A percentile compares a stretch with the other conserved stretches of the same genome.
These are phyloP conservation scores for Magnolia changhungtana DNA, from an alignment of 164 flowering plant species.

Conservation along the genomic window DNA sequence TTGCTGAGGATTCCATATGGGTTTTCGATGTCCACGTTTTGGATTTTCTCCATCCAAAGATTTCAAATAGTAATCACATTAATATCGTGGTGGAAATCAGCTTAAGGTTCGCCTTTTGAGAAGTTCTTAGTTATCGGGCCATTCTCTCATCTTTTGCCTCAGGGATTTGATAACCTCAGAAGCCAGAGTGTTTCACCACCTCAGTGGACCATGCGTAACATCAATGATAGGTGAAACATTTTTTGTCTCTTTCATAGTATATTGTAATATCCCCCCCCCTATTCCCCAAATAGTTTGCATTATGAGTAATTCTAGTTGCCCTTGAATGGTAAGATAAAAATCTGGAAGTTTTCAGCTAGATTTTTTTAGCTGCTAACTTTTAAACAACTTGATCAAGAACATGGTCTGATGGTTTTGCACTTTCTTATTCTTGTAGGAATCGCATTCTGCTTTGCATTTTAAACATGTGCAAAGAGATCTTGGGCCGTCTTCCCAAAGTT, in stretches of 20 bases:
- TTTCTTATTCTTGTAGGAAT: conserved; percentile 50
- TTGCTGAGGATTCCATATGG: neutral
- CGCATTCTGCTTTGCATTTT: conserved; percentile 78
- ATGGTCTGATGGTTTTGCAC: neutral
- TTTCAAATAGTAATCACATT: no score
- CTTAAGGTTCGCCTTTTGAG: neutral
- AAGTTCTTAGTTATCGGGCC: neutral
- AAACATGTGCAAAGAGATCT: conserved; percentile 76
- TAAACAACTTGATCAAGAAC: neutral
- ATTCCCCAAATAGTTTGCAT: neutral
- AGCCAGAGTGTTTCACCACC: conserved; percentile 95
- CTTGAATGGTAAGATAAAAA: neutral
- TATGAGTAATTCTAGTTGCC: neutral
- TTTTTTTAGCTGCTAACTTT: neutral
- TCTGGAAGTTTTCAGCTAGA: neutral
- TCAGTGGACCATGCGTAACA: conserved; percentile 99
- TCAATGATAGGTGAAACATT: conserved; percentile 73
- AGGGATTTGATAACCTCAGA: conserved; percentile 99
- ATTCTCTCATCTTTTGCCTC: conserved; percentile 3
- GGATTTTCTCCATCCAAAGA: neutral
- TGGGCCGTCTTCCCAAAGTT: conserved; percentile 89
- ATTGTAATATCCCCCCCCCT: neutral
- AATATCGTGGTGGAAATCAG: neutral
- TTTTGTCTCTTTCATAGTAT: neutral
- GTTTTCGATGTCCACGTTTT: neutral